Evolutionary conservation across 164 flowering plant genomes (phyloP), one percentile per base, ranked within the genome.

Genomic region (Malania oleifera): DNA sequence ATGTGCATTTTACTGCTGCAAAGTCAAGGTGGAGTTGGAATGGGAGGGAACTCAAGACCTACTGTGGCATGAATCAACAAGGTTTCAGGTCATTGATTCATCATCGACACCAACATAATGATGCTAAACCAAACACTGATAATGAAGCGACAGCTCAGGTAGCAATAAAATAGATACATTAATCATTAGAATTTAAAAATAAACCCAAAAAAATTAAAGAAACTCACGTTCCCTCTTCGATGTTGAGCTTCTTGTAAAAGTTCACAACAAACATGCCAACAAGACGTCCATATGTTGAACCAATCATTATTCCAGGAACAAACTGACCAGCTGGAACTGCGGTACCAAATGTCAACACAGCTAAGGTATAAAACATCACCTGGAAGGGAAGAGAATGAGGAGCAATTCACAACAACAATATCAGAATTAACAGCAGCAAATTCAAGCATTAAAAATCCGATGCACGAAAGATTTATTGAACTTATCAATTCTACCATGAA

Each of bases 281-380:
- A 71, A 93, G 96, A 49, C 99, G 91, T 18, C 99, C 99, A 75
- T 93, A 93, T 25, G 99, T 93, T 45, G 99, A 93, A 54, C 99
- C 97, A 62, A 93, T 90, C 99, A 93, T 93, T 73, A 93, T 93
- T 49, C 97, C 97, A 56, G 97, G 99, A 66, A 90, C 91, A 82
- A 93, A 93, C 63, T 93, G 99, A 62, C 99, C 99, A 72, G 99
- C 96, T 53, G 99, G 99, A 69, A 93, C 97, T 71, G 99, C 96
- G 55, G 93, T 81, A 49, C 99, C 99, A 81, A 86, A 93, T 56
- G 99, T 93, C 67, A 90, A 83, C 52, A 93, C 99, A 28, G 99
- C 99, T 63, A 90, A 81, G 39, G 93, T 52, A 75, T 93, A 93
- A 72, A 93, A 90, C 99, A 93, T 90, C 61, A 80, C 95, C 97